Conservation (phyloP, 179 eudicot species). For the Nepenthes alata region DNA sequence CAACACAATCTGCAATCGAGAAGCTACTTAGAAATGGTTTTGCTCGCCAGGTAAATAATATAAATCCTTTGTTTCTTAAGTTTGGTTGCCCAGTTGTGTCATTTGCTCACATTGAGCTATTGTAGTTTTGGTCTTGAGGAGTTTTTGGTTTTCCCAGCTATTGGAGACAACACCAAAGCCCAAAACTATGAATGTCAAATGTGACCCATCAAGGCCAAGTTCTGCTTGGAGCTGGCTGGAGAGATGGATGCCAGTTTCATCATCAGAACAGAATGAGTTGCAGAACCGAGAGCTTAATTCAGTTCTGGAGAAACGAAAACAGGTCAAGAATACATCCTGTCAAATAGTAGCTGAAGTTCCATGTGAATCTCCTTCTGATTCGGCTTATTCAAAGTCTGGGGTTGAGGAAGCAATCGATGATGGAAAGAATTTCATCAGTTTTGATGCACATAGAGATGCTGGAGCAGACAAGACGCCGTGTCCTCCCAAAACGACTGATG, state of each 20-base stretch:
- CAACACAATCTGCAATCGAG: slow-evolving; percentile 24
- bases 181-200: slow-evolving; percentile 45
- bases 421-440: slow-evolving; percentile 9
- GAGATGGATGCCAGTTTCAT: slow-evolving; percentile 70
- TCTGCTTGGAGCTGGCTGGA: slow-evolving; percentile 89
- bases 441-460: too few species aligned
- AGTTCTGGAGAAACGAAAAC: slow-evolving; percentile 15
- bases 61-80: neutral
- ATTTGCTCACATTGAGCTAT: neutral
- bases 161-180: slow-evolving; percentile 65
- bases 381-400: slow-evolving; percentile 14
- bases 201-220: slow-evolving; percentile 62
- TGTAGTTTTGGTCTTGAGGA: neutral
- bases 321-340: slow-evolving; percentile 12
- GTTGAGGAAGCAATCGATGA: slow-evolving; percentile 11
- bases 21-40: slow-evolving; percentile 59
- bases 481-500: slow-evolving; percentile 1
- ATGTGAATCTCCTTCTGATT: slow-evolving; percentile 16
- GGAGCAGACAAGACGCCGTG: neutral
- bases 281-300: slow-evolving; percentile 1
- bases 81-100: neutral
- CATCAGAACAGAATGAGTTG: too few species aligned
- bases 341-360: slow-evolving; percentile 19
- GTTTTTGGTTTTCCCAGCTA: slow-evolving; percentile 24
- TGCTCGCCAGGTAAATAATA: slow-evolving; percentile 56